Conservation (phyloP, 768 basidiomycete species). For the Multifurca ochricompacta region DNA sequence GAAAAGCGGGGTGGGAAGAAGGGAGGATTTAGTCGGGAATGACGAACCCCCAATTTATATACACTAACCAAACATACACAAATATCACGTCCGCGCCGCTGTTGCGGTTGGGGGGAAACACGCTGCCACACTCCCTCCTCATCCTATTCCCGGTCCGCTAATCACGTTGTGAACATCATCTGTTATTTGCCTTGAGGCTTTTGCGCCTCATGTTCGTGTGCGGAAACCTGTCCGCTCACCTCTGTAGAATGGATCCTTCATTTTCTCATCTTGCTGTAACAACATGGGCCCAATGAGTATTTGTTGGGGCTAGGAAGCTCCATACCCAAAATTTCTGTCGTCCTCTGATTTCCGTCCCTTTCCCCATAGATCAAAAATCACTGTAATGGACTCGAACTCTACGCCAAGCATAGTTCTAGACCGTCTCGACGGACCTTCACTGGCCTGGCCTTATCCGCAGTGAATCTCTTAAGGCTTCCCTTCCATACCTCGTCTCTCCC, state of each 20-base stretch:
- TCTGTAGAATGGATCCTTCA: neutral
- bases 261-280: neutral
- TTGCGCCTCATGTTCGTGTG: neutral
- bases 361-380: no score
- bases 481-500: neutral
- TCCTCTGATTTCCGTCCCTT: neutral
- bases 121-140: neutral
- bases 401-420: neutral
- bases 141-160: no score
- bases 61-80: slow-evolving; percentile 1
- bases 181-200: slow-evolving; percentile 11
- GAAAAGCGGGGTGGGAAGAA: neutral
- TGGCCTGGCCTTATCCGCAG: neutral
- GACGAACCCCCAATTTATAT: slow-evolving; percentile 10
- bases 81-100: slow-evolving; percentile 12
- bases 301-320: neutral
- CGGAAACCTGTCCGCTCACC: neutral
- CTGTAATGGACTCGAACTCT: neutral
- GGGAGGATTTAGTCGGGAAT: neutral
- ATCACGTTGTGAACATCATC: no score
- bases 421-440: neutral
- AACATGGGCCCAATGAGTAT: neutral
- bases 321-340: neutral
- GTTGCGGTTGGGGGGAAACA: no score
- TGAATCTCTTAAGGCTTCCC: neutral